A percentile compares a stretch with the other conserved stretches of the same genome.
These are phyloP conservation scores for Penicillium arizonense DNA, from an alignment of 495 filamentous ascomycete genomes.

Conservation along the genomic window DNA sequence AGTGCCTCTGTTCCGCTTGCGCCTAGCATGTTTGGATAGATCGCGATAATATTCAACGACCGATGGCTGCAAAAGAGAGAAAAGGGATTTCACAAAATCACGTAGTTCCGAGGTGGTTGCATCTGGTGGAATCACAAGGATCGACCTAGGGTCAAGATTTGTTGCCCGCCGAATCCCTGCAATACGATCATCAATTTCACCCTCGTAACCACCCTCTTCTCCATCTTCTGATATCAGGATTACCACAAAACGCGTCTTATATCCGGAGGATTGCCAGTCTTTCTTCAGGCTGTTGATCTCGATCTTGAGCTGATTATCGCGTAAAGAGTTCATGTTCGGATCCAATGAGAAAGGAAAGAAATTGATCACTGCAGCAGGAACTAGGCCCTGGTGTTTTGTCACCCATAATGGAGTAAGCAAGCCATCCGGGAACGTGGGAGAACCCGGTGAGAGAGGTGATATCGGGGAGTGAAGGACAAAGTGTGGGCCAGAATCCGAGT, in stretches of 20 bases:
- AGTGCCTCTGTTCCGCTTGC: slow-evolving; percentile 73
- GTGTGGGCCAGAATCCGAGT: slow-evolving; percentile 38
- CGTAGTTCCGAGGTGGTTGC: slow-evolving; percentile 57
- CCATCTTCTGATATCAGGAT: slow-evolving; percentile 71
- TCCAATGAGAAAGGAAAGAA: slow-evolving; percentile 73
- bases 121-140: slow-evolving; percentile 73
- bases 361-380: slow-evolving; percentile 77
- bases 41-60: slow-evolving; percentile 86
- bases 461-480: slow-evolving; percentile 78
- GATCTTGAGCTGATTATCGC: slow-evolving; percentile 84
- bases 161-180: slow-evolving; percentile 72
- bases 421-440: slow-evolving; percentile 82
- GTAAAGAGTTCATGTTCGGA: slow-evolving; percentile 62
- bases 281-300: slow-evolving; percentile 77
- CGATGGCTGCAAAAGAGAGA: slow-evolving; percentile 58
- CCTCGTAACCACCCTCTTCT: slow-evolving; percentile 53
- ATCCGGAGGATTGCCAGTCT: slow-evolving; percentile 62
- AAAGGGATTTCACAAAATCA: slow-evolving; percentile 62
- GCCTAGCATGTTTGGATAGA: slow-evolving; percentile 79
- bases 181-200: slow-evolving; percentile 73
- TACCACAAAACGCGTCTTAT: slow-evolving; percentile 71
- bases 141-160: slow-evolving; percentile 71
- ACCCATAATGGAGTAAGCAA: slow-evolving; percentile 79
- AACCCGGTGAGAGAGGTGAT: slow-evolving; percentile 79
- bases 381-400: slow-evolving; percentile 75